Base-by-base conservation (phyloP, 2,329 filamentous ascomycete species). In the Calonectria pteridis region DNA sequence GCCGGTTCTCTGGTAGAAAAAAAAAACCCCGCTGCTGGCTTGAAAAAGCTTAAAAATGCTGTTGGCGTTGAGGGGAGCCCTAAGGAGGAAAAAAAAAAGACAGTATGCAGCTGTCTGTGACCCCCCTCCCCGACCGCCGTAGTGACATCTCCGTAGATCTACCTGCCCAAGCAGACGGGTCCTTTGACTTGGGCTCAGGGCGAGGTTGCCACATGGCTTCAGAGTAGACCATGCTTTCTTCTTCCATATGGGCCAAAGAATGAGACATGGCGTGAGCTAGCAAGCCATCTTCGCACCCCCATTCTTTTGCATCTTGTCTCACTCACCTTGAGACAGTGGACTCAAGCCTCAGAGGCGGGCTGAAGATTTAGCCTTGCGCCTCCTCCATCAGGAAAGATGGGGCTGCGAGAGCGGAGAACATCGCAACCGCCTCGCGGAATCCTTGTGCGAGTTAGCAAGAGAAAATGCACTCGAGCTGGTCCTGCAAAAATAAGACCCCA, bases 321-420 rank as follows among this genome's bases (percentile, higher is more conserved):
- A 58, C 33, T 70, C 71, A 72, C 51, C 69, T 53, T 65, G 71
- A 71, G 65, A 76, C 71, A 69, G 67, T 67, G 73, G 65, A 59
- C 59, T 71, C 65, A 72, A 74, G 73, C 69, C 68, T 71, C 37
- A 40, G 63, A 74, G 43, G 65, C 58, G 50, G 69, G 67, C 70
- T 73, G 49, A 75, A 75, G 67, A 72, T 69, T 77, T 71, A 77
- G 76, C 65, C 67, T 77, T 71, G 58, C 65, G 63, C 73, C 65
- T 76, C 70, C 46, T 73, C 63, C n/a, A 43, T 63, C 55, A 49
- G 49, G 69, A 33, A 72, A 51, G 46, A 74, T 46, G 35, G 59
- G 55, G 43, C 53, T 58, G 71, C 66, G 71, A 31, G 67, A 66
- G 67, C 69, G 63, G 55, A 43, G 55, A 50, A 35, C 40, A 73